Percentiles rank a stretch among this genome's conserved stretches.
Evolutionary conservation across 371 early-diverging fungal species (phyloP).

Genomic region (Mortierella sp.): DNA sequence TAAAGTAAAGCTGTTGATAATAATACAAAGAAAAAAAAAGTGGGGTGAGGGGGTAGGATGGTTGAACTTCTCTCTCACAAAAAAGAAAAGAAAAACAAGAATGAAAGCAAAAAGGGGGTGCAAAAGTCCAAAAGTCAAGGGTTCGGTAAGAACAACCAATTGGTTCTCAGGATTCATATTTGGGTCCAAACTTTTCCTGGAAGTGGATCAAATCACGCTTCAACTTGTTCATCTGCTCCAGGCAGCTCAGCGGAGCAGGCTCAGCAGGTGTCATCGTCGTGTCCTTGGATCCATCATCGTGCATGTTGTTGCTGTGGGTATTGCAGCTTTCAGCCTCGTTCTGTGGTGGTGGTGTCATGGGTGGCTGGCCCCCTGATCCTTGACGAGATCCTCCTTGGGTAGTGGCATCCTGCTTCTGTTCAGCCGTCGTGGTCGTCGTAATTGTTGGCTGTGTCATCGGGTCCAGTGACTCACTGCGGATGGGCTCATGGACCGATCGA

Average conservation of each 20-base stretch:
- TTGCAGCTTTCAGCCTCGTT: not conserved
- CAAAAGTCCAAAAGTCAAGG: conserved; percentile 46
- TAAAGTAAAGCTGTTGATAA: not conserved
- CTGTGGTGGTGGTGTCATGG: conserved; percentile 44
- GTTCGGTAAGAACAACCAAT: conserved; percentile 17
- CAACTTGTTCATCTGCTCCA: conserved; percentile 63
- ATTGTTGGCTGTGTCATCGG: not conserved
- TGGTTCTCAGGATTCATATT: not conserved
- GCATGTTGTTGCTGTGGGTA: not conserved
- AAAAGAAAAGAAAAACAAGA: conserved; percentile 8
- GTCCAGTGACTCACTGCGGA: conserved; percentile 19
- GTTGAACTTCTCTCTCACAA: not conserved
- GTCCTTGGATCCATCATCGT: not conserved
- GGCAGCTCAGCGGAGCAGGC: conserved; percentile 30
- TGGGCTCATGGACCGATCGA: conserved; percentile 37
- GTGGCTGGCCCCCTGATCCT: conserved; percentile 10
- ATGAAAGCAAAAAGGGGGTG: conserved; percentile 58
- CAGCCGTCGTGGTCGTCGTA: not conserved
- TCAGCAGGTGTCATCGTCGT: not conserved
- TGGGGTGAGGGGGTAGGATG: not conserved
- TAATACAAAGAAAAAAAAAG: not conserved
- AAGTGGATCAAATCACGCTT: conserved; percentile 60
- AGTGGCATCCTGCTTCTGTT: not conserved
- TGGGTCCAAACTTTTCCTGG: conserved; percentile 49
- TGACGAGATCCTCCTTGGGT: not conserved